A percentile compares a stretch with the other conserved stretches of the same genome.
phyloP scores from a whole-genome alignment of 768 basidiomycete genomes.

The Trametes meyenii region DNA sequence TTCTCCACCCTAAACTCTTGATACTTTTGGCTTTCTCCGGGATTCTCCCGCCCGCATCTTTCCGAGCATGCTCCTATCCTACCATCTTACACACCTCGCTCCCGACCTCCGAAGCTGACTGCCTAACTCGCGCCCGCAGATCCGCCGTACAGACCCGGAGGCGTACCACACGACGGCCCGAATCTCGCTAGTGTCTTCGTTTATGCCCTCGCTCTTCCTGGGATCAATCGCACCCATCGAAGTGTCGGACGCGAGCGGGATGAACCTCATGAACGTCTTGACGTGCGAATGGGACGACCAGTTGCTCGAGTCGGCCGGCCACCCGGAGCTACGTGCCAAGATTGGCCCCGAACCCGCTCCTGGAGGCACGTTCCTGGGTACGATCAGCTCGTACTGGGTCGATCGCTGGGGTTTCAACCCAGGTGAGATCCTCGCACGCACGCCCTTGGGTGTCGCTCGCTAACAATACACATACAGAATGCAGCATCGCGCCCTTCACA shows the following conservation, averaged over 20 bases:
- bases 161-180: conserved; percentile 62
- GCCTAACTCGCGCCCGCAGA: conserved; percentile 40
- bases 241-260: conserved; percentile 87
- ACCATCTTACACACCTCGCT: not conserved
- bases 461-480: conserved; percentile 46
- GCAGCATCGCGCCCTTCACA: conserved; percentile 81
- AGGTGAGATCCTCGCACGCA: conserved; percentile 41
- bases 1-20: conserved; percentile 2
- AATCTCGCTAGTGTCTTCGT: conserved; percentile 83
- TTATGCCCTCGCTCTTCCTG: conserved; percentile 81
- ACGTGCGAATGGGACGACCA: conserved; percentile 73
- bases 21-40: conserved; percentile 10
- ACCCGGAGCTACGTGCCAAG: conserved; percentile 65
- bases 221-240: conserved; percentile 80
- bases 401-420: conserved; percentile 73
- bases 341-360: conserved; percentile 77
- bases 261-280: conserved; percentile 84
- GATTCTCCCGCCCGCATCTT: conserved; percentile 11
- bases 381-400: conserved; percentile 69
- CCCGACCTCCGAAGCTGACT: conserved; percentile 8
- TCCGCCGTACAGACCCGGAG: conserved; percentile 54
- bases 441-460: not conserved
- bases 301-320: conserved; percentile 70
- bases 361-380: conserved; percentile 69
- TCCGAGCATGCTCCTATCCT: conserved; percentile 9